Evolutionary conservation across 129 eudicot genomes (phyloP).

Genomic region (Artemisia tridentata): DNA sequence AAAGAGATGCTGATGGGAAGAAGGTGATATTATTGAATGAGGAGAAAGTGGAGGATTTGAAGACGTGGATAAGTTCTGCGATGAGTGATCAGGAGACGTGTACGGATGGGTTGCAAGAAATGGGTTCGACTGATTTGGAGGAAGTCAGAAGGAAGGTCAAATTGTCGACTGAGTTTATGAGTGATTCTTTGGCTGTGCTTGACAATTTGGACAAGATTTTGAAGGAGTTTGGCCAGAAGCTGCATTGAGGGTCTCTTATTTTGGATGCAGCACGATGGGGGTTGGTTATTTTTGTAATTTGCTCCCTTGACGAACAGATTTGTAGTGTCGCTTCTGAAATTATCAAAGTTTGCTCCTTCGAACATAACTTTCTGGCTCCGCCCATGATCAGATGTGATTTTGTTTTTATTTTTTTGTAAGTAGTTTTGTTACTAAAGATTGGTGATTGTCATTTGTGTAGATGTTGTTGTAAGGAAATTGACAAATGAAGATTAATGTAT

Average conservation of each 20-base stretch:
- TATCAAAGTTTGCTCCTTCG: no score
- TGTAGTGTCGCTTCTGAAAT: no score
- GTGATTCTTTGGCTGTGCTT: constrained; percentile 73
- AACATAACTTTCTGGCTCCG: no score
- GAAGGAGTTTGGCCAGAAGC: background rate
- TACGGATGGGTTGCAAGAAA: constrained; percentile 65
- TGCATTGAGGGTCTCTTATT: background rate
- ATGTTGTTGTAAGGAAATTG: no score
- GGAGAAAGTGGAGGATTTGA: constrained; percentile 48
- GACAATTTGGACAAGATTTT: background rate
- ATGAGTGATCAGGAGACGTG: constrained; percentile 73
- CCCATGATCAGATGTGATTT: no score
- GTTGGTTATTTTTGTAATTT: background rate
- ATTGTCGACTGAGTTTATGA: constrained; percentile 52
- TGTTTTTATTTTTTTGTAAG: no score
- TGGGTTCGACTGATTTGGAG: constrained; percentile 50
- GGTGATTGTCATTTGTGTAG: no score
- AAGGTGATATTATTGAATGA: constrained; percentile 62
- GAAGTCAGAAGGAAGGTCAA: constrained; percentile 56
- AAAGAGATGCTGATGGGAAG: constrained; percentile 25
- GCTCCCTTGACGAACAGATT: no score
- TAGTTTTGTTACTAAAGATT: no score
- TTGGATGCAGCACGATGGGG: no score
- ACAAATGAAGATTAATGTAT: no score
- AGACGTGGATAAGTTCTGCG: constrained; percentile 75